Evolutionary conservation across 176 grass and related monocot genomes (phyloP).

Genomic region (Tuctoria greenei): DNA sequence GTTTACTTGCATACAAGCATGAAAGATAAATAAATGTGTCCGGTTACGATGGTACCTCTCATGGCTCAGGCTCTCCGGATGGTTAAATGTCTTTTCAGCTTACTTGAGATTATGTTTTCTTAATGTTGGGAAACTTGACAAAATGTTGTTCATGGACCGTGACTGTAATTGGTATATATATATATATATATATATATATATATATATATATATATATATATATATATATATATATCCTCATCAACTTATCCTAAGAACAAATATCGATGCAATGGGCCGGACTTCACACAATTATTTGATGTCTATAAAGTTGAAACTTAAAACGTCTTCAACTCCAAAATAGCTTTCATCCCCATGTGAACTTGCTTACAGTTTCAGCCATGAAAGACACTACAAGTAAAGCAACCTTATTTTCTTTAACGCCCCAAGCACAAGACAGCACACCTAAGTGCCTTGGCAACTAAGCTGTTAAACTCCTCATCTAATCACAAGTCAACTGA

Average conservation of each 20-base stretch:
- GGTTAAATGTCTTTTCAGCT: constrained; percentile 38
- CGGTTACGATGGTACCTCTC: constrained; percentile 15
- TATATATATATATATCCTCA: neutral
- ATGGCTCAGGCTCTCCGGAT: constrained; percentile 14
- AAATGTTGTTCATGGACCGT: constrained; percentile 7
- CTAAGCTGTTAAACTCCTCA: neutral
- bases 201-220: constrained; percentile 15
- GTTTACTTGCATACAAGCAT: constrained; percentile 49
- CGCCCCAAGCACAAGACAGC: neutral
- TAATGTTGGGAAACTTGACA: neutral
- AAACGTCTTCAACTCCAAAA: constrained; percentile 10
- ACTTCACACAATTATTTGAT: neutral
- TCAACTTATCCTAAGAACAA: neutral
- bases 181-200: constrained; percentile 14
- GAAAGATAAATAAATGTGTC: constrained; percentile 58
- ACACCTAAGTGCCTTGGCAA: constrained; percentile 36
- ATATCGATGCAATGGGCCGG: neutral
- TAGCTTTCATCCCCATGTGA: constrained; percentile 30
- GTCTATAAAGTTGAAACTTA: neutral
- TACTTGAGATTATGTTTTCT: constrained; percentile 25
- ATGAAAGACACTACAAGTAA: neutral
- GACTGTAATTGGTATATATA: constrained; percentile 14
- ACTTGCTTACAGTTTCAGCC: constrained; percentile 17
- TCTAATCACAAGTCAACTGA: neutral
- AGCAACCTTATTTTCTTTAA: neutral